Conservation (phyloP, 179 eudicot genomes). For the Silene coronaria region DNA sequence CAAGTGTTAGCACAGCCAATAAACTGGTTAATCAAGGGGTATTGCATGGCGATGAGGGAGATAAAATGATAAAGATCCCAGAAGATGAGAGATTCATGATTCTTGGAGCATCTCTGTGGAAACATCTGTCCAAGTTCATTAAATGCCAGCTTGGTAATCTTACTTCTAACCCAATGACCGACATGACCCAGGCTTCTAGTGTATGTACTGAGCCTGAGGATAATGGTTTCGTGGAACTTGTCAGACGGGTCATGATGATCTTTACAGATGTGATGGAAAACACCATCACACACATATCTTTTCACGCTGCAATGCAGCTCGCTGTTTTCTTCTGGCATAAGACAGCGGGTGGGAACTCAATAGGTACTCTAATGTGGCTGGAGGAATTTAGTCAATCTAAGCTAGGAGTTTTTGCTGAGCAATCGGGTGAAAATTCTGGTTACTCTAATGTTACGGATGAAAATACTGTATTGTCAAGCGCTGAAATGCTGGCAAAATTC, state of each 20-base stretch:
- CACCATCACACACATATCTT: conserved; percentile 40
- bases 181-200: conserved; percentile 23
- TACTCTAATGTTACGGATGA: conserved; percentile 21
- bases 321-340: conserved; percentile 49
- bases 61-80: conserved; percentile 27
- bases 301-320: conserved; percentile 52
- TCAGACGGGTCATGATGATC: conserved; percentile 31
- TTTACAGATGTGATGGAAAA: conserved; percentile 42
- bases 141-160: conserved; percentile 33
- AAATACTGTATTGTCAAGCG: conserved; percentile 30
- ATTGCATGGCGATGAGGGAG: conserved; percentile 32
- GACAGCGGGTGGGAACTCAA: conserved; percentile 35
- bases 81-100: conserved; percentile 51
- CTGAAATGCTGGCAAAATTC: conserved; percentile 41
- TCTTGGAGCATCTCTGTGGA: conserved; percentile 52
- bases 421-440: conserved; percentile 28
- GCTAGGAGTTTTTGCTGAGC: conserved; percentile 22
- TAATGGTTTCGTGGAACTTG: conserved; percentile 26
- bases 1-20: conserved; percentile 15
- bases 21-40: conserved; percentile 21
- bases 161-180: conserved; percentile 26
- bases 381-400: conserved; percentile 34
- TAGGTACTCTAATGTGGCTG: conserved; percentile 34
- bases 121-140: conserved; percentile 45
- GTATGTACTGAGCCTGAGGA: conserved; percentile 22